Conservation (phyloP, 768 basidiomycete genomes). For the Imleria badia region DNA sequence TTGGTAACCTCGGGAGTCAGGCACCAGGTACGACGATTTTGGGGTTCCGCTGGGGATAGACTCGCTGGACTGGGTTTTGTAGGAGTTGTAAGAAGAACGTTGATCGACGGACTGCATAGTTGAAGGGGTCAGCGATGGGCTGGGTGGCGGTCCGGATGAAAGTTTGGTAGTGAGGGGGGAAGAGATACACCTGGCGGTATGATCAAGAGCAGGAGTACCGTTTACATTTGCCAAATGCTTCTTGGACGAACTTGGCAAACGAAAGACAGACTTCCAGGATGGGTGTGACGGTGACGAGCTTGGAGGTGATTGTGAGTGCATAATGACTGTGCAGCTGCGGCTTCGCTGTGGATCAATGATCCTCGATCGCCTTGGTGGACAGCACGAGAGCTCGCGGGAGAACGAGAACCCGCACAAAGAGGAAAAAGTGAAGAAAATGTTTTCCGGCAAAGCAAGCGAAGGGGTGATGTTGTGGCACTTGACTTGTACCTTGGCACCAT, state of each 20-base stretch:
- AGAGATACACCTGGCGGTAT: constrained; percentile 30
- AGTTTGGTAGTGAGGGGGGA: constrained; percentile 24
- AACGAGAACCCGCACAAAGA: constrained; percentile 5
- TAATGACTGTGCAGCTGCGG: constrained; percentile 7
- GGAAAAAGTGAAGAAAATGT: constrained; percentile 17
- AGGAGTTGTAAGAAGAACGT: constrained; percentile 78
- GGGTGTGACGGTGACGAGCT: constrained; percentile 28
- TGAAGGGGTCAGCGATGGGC: constrained; percentile 51
- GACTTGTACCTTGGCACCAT: constrained; percentile 12
- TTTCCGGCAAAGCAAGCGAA: constrained; percentile 17
- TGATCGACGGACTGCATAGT: constrained; percentile 55
- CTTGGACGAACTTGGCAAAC: constrained; percentile 65
- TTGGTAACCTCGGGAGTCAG: constrained; percentile 22
- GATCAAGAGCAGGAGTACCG: constrained; percentile 50
- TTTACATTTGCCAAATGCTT: constrained; percentile 42
- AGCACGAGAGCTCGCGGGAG: constrained; percentile 7
- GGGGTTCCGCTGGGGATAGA: constrained; percentile 45
- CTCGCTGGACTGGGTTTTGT: constrained; percentile 72
- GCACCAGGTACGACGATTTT: constrained; percentile 30
- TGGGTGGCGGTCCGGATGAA: constrained; percentile 37
- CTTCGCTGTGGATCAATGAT: constrained; percentile 27
- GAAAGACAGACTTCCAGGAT: constrained; percentile 74
- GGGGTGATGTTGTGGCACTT: constrained; percentile 6
- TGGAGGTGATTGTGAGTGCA: constrained; percentile 27
- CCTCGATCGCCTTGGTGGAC: constrained; percentile 16